These are phyloP conservation scores for Rachicladosporium sp. DNA, from an alignment of 2,329 filamentous ascomycete species.

Conservation along the genomic window DNA sequence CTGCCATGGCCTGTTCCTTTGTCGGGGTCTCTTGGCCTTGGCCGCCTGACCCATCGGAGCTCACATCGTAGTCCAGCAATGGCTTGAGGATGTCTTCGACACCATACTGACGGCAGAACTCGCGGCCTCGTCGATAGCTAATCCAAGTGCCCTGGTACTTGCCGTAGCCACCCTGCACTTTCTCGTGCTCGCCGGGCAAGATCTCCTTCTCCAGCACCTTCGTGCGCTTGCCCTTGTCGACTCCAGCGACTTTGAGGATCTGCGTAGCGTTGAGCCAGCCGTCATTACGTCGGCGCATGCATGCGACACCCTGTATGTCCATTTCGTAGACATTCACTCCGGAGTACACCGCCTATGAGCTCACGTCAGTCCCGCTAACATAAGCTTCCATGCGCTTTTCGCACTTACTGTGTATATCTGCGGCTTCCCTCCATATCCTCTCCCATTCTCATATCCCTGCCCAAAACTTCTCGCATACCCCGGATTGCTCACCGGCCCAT, in stretches of 20 bases:
- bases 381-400: neutral
- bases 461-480: constrained; percentile 26
- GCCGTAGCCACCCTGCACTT: constrained; percentile 94
- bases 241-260: constrained; percentile 91
- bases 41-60: constrained; percentile 56
- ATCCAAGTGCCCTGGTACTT: constrained; percentile 99
- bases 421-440: constrained; percentile 24
- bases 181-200: constrained; percentile 89
- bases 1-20: constrained; percentile 97
- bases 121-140: constrained; percentile 77
- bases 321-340: constrained; percentile 97
- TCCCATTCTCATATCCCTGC: constrained; percentile 13
- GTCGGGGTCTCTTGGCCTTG: constrained; percentile 83
- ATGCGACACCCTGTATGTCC: constrained; percentile 84
- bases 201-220: constrained; percentile 98
- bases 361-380: neutral
- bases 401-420: constrained; percentile 38
- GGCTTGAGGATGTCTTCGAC: constrained; percentile 67
- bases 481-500: constrained; percentile 24
- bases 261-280: constrained; percentile 97
- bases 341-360: constrained; percentile 67
- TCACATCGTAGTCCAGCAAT: constrained; percentile 69
- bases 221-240: constrained; percentile 94
- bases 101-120: constrained; percentile 71
- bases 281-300: constrained; percentile 91